Percentiles rank a stretch among this genome's conserved stretches.
These are phyloP conservation scores for Vitis amurensis DNA, from an alignment of 164 flowering plant species.

Conservation along the genomic window DNA sequence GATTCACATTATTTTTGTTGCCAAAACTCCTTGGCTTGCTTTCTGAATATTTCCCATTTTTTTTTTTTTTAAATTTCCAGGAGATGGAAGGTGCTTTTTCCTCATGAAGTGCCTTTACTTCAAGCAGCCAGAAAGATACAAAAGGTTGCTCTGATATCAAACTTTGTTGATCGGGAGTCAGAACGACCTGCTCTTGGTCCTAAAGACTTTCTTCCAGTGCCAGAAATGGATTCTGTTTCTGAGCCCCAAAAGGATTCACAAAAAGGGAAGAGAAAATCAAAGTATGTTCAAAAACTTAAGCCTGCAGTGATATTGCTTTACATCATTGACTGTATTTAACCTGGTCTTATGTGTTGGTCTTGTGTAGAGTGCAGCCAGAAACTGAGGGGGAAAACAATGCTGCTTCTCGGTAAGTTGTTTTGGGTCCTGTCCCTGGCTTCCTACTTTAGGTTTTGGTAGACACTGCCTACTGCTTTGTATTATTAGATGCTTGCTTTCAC, in stretches of 20 bases:
- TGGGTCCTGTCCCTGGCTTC: not conserved
- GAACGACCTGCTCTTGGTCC: slow-evolving; percentile 77
- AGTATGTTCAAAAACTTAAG: slow-evolving; percentile 28
- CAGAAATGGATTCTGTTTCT: no score
- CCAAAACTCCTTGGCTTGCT: not conserved
- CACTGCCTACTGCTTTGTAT: not conserved
- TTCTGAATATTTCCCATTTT: not conserved
- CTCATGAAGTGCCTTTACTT: slow-evolving; percentile 63
- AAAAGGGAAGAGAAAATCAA: slow-evolving; percentile 29
- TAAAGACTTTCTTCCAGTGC: slow-evolving; percentile 46
- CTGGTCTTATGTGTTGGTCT: not conserved
- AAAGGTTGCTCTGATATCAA: slow-evolving; percentile 62
- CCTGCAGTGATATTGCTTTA: not conserved
- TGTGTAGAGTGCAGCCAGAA: slow-evolving; percentile 17
- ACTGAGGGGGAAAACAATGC: slow-evolving; percentile 13
- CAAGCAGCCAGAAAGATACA: slow-evolving; percentile 65
- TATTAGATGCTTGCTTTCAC: not conserved
- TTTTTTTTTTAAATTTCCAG: slow-evolving; percentile 35
- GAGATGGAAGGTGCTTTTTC: slow-evolving; percentile 85
- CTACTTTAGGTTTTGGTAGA: not conserved
- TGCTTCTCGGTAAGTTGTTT: slow-evolving; percentile 17
- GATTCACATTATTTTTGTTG: not conserved
- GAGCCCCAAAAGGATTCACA: not conserved
- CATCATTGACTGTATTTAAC: slow-evolving; percentile 10
- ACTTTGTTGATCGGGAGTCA: slow-evolving; percentile 83